phyloP scores from a whole-genome alignment of 805 yeast genomes.

The Saitoella complicata region DNA sequence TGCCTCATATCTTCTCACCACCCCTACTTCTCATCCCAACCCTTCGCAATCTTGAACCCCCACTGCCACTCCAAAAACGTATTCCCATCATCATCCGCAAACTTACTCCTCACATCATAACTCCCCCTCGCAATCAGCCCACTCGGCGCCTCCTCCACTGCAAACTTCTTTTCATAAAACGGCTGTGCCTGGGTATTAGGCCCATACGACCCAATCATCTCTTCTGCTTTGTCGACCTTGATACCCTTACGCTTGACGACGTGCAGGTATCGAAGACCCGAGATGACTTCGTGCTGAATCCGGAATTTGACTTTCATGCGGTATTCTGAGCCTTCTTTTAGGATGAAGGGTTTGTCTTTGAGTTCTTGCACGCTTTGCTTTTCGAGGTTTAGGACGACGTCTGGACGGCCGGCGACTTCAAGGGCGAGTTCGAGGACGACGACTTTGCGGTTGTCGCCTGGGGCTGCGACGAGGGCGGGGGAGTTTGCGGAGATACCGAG shows the following conservation, averaged over 20 bases:
- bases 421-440: constrained; percentile 15
- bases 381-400: background rate
- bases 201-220: constrained; percentile 71
- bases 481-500: constrained; percentile 46
- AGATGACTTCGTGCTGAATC: constrained; percentile 78
- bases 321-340: constrained; percentile 65
- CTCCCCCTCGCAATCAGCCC: constrained; percentile 80
- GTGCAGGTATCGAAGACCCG: constrained; percentile 78
- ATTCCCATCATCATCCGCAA: constrained; percentile 71
- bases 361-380: constrained; percentile 28
- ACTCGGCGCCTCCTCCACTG: constrained; percentile 75
- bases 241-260: constrained; percentile 76
- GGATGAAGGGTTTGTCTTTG: constrained; percentile 50
- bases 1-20: too few relatives aligned
- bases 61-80: constrained; percentile 64
- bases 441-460: constrained; percentile 44
- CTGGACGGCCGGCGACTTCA: background rate
- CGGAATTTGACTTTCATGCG: constrained; percentile 59
- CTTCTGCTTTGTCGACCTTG: constrained; percentile 70
- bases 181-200: constrained; percentile 76
- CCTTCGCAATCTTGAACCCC: constrained; percentile 66
- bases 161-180: constrained; percentile 39
- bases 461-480: constrained; percentile 40
- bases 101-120: constrained; percentile 65
- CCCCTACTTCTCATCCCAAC: too few relatives aligned